Percentiles rank a stretch among this genome's conserved stretches.
Conservation (phyloP, 768 basidiomycete species). For the Phaeotremella fagi region DNA sequence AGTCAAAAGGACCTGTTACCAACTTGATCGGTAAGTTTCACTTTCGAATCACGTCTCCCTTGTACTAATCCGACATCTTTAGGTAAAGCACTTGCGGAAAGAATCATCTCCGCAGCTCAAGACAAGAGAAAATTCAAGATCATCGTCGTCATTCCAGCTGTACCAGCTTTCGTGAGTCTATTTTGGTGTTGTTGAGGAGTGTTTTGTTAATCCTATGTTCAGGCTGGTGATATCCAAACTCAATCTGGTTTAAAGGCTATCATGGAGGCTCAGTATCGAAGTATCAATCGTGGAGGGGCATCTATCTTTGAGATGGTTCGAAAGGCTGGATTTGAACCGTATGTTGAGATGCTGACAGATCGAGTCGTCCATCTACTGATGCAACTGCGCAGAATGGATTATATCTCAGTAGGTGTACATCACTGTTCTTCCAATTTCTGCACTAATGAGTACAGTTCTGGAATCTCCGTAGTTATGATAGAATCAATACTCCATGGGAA, state of each 20-base stretch:
- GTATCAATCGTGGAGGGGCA: slow-evolving; percentile 81
- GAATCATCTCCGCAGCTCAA: slow-evolving; percentile 74
- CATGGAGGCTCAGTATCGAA: slow-evolving; percentile 67
- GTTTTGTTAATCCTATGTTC: background rate
- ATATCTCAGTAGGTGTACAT: slow-evolving; percentile 56
- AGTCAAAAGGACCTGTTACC: slow-evolving; percentile 60
- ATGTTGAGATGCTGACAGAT: too few relatives aligned
- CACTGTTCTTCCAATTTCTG: slow-evolving; percentile 42
- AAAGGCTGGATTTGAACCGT: slow-evolving; percentile 63
- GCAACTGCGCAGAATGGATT: slow-evolving; percentile 35
- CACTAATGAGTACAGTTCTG: slow-evolving; percentile 57
- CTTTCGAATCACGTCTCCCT: background rate
- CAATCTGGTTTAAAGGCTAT: slow-evolving; percentile 56
- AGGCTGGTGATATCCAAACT: slow-evolving; percentile 67
- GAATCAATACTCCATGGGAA: slow-evolving; percentile 62
- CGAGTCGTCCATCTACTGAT: too few relatives aligned
- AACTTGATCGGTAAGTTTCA: slow-evolving; percentile 64
- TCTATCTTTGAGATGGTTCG: slow-evolving; percentile 81
- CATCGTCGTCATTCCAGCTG: slow-evolving; percentile 78
- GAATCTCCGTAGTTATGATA: slow-evolving; percentile 84
- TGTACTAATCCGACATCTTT: too few relatives aligned
- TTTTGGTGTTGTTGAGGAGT: background rate
- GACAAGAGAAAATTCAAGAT: slow-evolving; percentile 77
- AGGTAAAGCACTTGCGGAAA: slow-evolving; percentile 67
- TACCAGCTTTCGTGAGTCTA: slow-evolving; percentile 67